Evolutionary conservation across 2,329 filamentous ascomycete genomes (phyloP), one percentile per base, ranked within the genome.

Genomic region (Paecilomyces formosus): DNA sequence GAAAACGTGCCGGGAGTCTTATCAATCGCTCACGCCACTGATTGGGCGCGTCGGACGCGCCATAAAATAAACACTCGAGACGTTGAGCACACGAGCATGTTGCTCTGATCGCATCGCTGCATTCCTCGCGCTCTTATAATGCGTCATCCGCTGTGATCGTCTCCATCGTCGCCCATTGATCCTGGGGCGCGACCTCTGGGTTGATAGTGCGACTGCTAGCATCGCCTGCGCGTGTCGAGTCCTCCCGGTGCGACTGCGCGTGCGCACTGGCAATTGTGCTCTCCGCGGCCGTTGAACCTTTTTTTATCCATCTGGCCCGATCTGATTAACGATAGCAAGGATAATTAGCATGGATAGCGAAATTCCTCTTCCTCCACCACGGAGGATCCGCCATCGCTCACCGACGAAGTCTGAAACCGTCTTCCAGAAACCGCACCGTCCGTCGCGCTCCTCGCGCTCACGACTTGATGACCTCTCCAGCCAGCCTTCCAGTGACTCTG

Each of bases 401-500:
- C 57, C 64, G 56, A 61, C 60, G 53, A 57, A 62, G 54, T 49
- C 65, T 24, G 65, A 65, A 31, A 5, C 35, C 6, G n/a, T n/a
- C 35, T 59, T 68, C 28, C 63, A 60, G 57, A 68, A 67, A 51
- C 56, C 69, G 13, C 63, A 67, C 57, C 65, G 64, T 15, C 60
- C 70, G 3, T 68, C 69, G 50, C 68, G 33, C 22, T 8, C 21
- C 15, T 50, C 55, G 39, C 54, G 33, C 18, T 60, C 61, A 13
- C 56, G 69, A 21, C 68, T 72, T 45, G 70, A 74, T 54, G 72
- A 74, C 56, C 64, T 66, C 45, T 74, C 72, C 13, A 74, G 71
- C 58, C 70, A 73, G 51, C 73, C 72, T 0, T 78, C 75, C 0
- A 77, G 71, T 56, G 77, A 79, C 55, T 75, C 76, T 0, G 76